Percentiles rank a stretch among this genome's conserved stretches.
Evolutionary conservation across 495 filamentous ascomycete species (phyloP).

Genomic region (Trichoderma reesei): DNA sequence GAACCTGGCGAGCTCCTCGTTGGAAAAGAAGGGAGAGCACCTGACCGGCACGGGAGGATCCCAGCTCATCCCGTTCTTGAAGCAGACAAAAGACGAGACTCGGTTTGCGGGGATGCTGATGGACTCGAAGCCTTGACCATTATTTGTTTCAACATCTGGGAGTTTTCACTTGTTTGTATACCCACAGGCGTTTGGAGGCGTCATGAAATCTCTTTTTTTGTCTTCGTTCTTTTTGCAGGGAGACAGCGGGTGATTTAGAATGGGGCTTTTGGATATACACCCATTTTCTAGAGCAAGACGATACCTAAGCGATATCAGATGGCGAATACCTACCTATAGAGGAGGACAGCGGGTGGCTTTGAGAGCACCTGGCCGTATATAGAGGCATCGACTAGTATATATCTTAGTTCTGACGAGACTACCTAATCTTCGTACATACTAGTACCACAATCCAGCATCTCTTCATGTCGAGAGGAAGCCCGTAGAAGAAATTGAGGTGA

Average conservation of each 20-base stretch:
- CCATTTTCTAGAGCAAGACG: background rate
- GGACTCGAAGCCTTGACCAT: background rate
- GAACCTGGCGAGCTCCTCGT: slow-evolving; percentile 55
- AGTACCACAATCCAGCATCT: too few relatives aligned
- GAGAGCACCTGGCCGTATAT: too few relatives aligned
- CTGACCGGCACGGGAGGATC: slow-evolving; percentile 85
- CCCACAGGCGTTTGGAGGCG: background rate
- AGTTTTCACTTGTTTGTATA: background rate
- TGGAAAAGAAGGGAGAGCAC: slow-evolving; percentile 36
- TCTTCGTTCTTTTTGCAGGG: background rate
- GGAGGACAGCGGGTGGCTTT: background rate
- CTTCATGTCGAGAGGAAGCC: too few relatives aligned
- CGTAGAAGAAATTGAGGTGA: too few relatives aligned
- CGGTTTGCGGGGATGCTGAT: background rate
- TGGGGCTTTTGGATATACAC: background rate
- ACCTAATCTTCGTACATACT: background rate
- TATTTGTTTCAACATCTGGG: background rate
- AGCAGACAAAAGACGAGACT: slow-evolving; percentile 90
- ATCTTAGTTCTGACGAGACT: too few relatives aligned
- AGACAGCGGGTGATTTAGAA: background rate
- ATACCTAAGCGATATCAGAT: background rate
- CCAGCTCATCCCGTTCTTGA: slow-evolving; percentile 83
- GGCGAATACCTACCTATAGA: background rate
- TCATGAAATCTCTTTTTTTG: background rate
- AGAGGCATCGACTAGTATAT: too few relatives aligned